Evolutionary conservation across 345 rosid genomes (phyloP), one percentile per base, ranked within the genome.

Genomic region (Eucalyptus tenuipes): DNA sequence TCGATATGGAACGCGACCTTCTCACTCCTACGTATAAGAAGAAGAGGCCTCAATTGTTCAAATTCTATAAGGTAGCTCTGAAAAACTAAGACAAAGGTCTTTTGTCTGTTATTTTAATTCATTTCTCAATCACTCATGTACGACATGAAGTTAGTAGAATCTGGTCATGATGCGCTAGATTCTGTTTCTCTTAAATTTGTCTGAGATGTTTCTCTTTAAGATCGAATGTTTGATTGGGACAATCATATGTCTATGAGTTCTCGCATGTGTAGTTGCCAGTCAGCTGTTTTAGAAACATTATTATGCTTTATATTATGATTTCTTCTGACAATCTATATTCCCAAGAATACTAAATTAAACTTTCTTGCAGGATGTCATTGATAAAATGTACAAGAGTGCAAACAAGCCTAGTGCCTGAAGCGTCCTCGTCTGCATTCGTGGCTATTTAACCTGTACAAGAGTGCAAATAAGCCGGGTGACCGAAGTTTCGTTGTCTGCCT

Each of bases 21-120:
- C 95, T 97, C 33, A 97, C 99, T 81, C 99, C 99, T 52, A 96
- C 99, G 15, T 98, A 93, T 86, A 97, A 98, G 95, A 98, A 94
- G 94, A 98, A 95, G 94, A 93, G 99, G 88, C 99, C 99, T 59
- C 99, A 98, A 85, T 93, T 96, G 91, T 98, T 94, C 88, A 94
- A 95, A 87, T 91, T 94, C 91, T 98, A 97, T 90, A 96, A 95
- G 98, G 99, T 96, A 91, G 6, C 47, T 59, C 20, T 31, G 18
- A 85, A 50, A 75, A 75, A 24, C 47, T 40, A 75, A 11, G 82
- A 20, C 47, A 20, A 75, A 20, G 47, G 82, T 75, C 42, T 71
- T 37, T 75, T 37, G 40, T 75, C 47, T 75, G 25, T 50, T 87
- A 27, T 42, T 61, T 49, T 66, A 24, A 25, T 27, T 79, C 86